Percentiles rank a stretch among this genome's conserved stretches.
Conservation (phyloP, 352 stramenopile genomes). For the Phytopythium cucurbitacearum region DNA sequence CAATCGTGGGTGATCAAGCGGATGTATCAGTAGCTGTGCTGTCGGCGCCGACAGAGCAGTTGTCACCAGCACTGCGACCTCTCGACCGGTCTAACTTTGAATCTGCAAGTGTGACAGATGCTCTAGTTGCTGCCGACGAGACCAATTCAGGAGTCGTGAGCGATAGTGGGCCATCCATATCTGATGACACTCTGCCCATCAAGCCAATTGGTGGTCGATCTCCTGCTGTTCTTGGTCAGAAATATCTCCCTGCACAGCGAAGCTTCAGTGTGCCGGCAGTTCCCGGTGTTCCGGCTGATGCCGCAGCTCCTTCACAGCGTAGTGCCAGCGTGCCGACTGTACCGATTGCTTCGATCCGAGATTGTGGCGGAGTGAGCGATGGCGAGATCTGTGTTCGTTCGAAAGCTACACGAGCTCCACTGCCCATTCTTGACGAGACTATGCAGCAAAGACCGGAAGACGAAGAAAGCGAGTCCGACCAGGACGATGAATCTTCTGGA, state of each 20-base stretch:
- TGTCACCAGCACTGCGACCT: background rate
- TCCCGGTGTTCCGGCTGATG: background rate
- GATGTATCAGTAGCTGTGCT: background rate
- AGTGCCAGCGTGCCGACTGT: constrained; percentile 22
- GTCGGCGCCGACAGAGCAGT: no score
- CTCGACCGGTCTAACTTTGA: background rate
- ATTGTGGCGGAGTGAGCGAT: constrained; percentile 7
- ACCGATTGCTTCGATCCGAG: constrained; percentile 2
- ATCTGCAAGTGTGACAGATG: no score
- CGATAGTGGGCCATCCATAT: no score
- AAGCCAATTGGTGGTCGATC: background rate
- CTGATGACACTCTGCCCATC: background rate
- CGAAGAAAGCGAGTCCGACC: constrained; percentile 14
- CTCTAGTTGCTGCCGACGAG: no score
- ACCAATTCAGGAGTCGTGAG: no score
- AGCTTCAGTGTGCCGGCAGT: constrained; percentile 22
- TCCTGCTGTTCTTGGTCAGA: background rate
- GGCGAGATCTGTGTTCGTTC: constrained; percentile 7
- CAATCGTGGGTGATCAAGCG: background rate
- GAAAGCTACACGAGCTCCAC: constrained; percentile 4
- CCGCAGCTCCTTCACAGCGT: constrained; percentile 3
- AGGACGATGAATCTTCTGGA: constrained; percentile 6
- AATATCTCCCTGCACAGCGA: constrained; percentile 5
- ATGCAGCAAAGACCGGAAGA: constrained; percentile 1
- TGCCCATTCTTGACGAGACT: constrained; percentile 11